Evolutionary conservation across 306 rosid species (phyloP).

Genomic region (Quercus ilex): DNA sequence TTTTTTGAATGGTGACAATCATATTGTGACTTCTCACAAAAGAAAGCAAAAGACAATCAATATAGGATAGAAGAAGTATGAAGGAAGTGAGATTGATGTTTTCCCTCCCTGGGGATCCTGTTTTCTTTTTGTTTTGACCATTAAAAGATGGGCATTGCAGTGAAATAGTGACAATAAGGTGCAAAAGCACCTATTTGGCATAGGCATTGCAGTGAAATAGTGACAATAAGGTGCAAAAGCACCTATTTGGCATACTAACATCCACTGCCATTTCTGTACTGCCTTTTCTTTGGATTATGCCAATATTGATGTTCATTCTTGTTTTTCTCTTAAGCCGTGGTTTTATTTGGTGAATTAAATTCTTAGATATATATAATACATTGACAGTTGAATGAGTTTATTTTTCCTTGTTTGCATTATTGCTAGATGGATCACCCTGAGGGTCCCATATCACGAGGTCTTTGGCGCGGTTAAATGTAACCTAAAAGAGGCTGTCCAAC

Average conservation of each 20-base stretch:
- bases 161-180: not conserved
- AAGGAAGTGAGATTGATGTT: not conserved
- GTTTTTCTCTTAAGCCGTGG: not conserved
- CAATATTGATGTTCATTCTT: not conserved
- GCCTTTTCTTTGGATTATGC: not conserved
- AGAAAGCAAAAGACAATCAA: not conserved
- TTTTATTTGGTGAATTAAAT: not conserved
- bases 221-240: not conserved
- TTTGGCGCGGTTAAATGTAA: conserved; percentile 24
- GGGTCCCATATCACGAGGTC: conserved; percentile 19
- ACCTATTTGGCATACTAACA: not conserved
- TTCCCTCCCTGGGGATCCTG: not conserved
- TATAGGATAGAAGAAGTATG: not conserved
- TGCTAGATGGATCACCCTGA: conserved; percentile 27
- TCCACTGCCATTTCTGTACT: not conserved
- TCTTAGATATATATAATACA: not conserved
- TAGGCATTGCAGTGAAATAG: not conserved
- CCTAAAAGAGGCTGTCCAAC: conserved; percentile 21
- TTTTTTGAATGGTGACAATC: not conserved
- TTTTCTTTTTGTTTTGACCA: not conserved
- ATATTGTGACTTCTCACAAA: not conserved
- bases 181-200: not conserved
- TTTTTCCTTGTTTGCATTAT: not conserved
- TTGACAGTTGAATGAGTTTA: not conserved
- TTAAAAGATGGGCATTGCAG: not conserved